Evolutionary conservation across 257 asterid genomes (phyloP).

Genomic region (Echium plantagineum): DNA sequence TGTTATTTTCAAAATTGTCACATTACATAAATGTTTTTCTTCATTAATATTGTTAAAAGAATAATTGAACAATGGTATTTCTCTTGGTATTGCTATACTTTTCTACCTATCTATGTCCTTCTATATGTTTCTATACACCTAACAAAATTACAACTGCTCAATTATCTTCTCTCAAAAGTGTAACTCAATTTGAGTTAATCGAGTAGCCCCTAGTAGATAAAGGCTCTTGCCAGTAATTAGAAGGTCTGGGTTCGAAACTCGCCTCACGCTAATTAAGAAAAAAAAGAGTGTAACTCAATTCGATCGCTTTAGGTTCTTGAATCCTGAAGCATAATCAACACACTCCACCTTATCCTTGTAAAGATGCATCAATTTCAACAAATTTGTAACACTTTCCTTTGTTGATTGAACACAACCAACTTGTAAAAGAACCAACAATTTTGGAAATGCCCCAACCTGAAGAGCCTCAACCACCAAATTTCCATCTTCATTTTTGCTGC

Average conservation of each 20-base stretch:
- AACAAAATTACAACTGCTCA: background rate
- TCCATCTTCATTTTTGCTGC: conserved; percentile 29
- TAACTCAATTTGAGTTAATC: conserved; percentile 25
- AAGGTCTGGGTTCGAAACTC: too few relatives aligned
- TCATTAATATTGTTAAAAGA: too few relatives aligned
- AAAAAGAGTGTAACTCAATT: too few relatives aligned
- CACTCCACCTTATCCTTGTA: conserved; percentile 47
- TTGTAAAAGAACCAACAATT: conserved; percentile 66
- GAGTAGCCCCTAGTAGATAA: too few relatives aligned
- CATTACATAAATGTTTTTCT: too few relatives aligned
- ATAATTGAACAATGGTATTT: background rate
- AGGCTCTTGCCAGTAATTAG: too few relatives aligned
- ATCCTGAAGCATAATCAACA: conserved; percentile 51
- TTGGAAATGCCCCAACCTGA: conserved; percentile 65
- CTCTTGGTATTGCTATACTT: too few relatives aligned
- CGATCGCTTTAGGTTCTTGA: conserved; percentile 48
- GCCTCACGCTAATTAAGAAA: too few relatives aligned
- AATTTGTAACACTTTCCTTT: conserved; percentile 55
- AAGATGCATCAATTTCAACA: conserved; percentile 59
- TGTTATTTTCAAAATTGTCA: too few relatives aligned
- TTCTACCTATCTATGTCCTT: background rate
- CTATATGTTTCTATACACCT: background rate
- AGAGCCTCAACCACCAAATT: conserved; percentile 44
- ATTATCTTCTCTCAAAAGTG: background rate
- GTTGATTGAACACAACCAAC: conserved; percentile 53